Percentiles rank a stretch among this genome's conserved stretches.
Evolutionary conservation across 495 filamentous ascomycete species (phyloP).

Genomic region (Penicillium mononematosum): DNA sequence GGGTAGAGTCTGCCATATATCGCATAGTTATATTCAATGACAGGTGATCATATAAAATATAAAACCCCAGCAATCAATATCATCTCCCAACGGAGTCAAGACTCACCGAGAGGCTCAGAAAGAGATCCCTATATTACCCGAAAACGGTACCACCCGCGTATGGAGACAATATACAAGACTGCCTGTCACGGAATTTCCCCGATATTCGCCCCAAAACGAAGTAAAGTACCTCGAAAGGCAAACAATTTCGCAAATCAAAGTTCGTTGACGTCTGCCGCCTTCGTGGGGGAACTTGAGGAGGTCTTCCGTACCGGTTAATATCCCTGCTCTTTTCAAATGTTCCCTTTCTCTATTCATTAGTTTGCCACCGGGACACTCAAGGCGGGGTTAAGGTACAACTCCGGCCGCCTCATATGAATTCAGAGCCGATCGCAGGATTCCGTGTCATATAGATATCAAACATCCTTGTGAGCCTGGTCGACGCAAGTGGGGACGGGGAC

Average conservation of each 20-base stretch:
- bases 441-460: background rate
- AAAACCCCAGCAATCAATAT: background rate
- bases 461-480: background rate
- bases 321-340: constrained; percentile 3
- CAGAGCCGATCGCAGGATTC: background rate
- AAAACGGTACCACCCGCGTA: constrained; percentile 11
- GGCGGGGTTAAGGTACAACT: background rate
- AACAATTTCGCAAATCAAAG: constrained; percentile 4
- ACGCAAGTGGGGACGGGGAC: background rate
- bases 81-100: background rate
- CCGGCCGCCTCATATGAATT: background rate
- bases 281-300: background rate
- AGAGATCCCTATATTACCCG: constrained; percentile 25
- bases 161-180: background rate
- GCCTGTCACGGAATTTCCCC: constrained; percentile 12
- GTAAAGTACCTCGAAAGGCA: background rate
- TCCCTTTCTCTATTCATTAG: background rate
- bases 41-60: background rate
- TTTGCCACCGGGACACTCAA: constrained; percentile 1
- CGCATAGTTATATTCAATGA: background rate
- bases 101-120: constrained; percentile 19
- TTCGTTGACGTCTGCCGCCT: background rate
- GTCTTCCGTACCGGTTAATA: constrained; percentile 1
- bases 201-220: background rate
- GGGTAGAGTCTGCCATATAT: background rate